Percentiles rank a stretch among this genome's conserved stretches.
phyloP scores from a whole-genome alignment of 305 asterid genomes.

The Caryopteris hybrid region DNA sequence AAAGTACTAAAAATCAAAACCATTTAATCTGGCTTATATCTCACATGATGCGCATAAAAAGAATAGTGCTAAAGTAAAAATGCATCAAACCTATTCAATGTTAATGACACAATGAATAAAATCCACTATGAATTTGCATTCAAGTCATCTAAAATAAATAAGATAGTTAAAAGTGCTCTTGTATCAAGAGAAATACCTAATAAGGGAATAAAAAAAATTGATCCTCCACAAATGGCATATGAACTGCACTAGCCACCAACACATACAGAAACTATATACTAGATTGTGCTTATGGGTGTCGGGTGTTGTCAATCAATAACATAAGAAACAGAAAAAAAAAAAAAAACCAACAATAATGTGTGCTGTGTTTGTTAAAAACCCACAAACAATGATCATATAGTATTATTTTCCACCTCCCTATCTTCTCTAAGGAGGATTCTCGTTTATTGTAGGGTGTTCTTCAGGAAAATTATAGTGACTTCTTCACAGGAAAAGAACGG shows the following conservation, averaged over 20 bases:
- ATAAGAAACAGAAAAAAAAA: not conserved
- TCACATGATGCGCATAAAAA: constrained; percentile 2
- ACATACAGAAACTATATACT: not conserved
- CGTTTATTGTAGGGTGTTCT: not conserved
- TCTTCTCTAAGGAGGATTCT: not conserved
- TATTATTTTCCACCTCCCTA: not conserved
- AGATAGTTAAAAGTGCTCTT: not conserved
- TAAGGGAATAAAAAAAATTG: not conserved
- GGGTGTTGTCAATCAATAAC: not conserved
- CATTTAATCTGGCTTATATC: not conserved
- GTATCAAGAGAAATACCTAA: not conserved
- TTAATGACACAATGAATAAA: not conserved
- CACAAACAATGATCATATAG: not conserved
- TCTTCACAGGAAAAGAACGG: not conserved
- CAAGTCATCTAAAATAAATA: not conserved
- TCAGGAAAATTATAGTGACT: not conserved
- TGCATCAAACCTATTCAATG: not conserved
- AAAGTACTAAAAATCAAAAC: constrained; percentile 3
- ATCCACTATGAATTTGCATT: not conserved
- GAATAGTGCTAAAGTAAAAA: not conserved
- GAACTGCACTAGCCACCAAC: not conserved
- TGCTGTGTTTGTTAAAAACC: not conserved
- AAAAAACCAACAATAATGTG: not conserved
- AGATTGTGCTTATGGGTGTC: not conserved
- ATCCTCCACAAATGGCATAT: not conserved